Percentiles rank a stretch among this genome's conserved stretches.
phyloP scores from a whole-genome alignment of 306 rosid species.

The Fagus crenata region DNA sequence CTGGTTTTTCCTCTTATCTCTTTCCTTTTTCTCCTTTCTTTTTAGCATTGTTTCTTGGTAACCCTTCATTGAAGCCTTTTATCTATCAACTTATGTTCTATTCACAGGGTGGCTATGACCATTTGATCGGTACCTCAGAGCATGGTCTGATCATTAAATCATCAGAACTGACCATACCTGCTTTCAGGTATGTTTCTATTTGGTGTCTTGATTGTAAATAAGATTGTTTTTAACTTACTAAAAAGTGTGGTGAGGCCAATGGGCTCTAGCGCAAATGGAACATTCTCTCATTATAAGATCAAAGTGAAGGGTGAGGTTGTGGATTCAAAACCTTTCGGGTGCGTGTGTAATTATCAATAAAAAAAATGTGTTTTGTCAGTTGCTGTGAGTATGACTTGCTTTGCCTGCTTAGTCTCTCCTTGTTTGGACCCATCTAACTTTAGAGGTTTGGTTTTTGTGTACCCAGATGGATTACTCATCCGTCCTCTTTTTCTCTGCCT shows the following conservation, averaged over 20 bases:
- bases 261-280: too few species aligned
- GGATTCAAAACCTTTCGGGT: too few species aligned
- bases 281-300: too few species aligned
- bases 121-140: constrained; percentile 93
- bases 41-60: neutral
- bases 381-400: neutral
- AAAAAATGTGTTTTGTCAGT: too few species aligned
- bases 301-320: too few species aligned
- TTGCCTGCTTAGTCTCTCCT: neutral
- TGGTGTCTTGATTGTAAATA: neutral
- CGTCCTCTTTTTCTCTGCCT: too few species aligned
- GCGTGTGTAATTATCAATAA: too few species aligned
- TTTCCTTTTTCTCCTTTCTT: neutral
- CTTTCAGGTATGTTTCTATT: constrained; percentile 59
- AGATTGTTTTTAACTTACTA: neutral
- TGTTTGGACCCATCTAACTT: too few species aligned
- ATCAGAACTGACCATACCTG: constrained; percentile 70
- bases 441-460: too few species aligned
- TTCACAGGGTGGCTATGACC: constrained; percentile 89
- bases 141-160: constrained; percentile 70
- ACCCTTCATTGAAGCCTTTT: constrained; percentile 11
- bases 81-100: constrained; percentile 22
- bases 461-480: too few species aligned
- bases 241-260: too few species aligned
- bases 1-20: neutral